Percentiles rank a stretch among this genome's conserved stretches.
phyloP scores from a whole-genome alignment of 1,284 basidiomycete genomes.

The Heterobasidion irregulare region DNA sequence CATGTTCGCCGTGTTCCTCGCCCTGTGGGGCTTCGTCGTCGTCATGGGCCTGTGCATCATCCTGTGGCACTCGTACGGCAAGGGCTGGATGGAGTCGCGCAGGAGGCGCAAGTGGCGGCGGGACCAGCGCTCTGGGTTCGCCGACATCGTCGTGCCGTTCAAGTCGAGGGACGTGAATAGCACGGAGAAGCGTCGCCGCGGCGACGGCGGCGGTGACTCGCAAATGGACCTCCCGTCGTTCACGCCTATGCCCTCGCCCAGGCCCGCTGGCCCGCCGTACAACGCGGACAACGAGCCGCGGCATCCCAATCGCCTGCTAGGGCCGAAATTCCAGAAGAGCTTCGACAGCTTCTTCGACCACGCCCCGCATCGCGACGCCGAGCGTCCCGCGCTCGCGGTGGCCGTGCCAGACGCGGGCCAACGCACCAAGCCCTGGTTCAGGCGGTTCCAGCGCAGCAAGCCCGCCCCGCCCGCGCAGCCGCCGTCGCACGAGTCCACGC shows the following conservation, averaged over 20 bases:
- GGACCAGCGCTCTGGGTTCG: constrained; percentile 40
- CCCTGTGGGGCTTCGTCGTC: constrained; percentile 71
- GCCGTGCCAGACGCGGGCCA: constrained; percentile 32
- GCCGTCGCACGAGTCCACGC: not conserved
- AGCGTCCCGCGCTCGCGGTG: constrained; percentile 15
- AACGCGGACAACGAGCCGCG: too few species aligned
- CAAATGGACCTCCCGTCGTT: constrained; percentile 32
- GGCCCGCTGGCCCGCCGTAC: constrained; percentile 27
- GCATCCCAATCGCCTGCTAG: constrained; percentile 13
- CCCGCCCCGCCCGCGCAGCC: not conserved
- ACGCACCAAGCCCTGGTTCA: constrained; percentile 6
- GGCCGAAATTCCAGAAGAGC: constrained; percentile 30
- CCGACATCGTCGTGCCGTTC: constrained; percentile 36
- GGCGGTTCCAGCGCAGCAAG: constrained; percentile 14
- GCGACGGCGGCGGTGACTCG: constrained; percentile 11
- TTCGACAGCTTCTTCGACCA: constrained; percentile 44
- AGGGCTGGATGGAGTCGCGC: constrained; percentile 34
- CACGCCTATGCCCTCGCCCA: constrained; percentile 36
- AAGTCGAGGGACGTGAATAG: constrained; percentile 21
- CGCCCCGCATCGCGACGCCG: constrained; percentile 14
- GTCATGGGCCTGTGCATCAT: constrained; percentile 62
- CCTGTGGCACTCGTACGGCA: constrained; percentile 58
- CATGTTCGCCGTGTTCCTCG: constrained; percentile 79
- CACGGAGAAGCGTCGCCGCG: constrained; percentile 11
- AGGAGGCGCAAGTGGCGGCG: constrained; percentile 40